Base-by-base conservation (phyloP, 306 rosid genomes). In the Cicer chorassanicum region DNA sequence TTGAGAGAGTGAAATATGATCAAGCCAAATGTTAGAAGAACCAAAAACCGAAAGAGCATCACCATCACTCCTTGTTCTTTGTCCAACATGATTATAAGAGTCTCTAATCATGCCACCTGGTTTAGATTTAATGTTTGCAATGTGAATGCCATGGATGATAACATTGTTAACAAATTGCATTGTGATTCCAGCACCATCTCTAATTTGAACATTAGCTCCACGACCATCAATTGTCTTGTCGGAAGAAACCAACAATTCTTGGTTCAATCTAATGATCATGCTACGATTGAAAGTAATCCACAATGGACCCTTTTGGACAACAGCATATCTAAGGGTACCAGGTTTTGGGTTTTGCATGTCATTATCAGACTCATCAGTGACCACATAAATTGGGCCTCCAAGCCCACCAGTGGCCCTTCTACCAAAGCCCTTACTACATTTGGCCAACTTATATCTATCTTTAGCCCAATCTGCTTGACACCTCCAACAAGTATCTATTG, bases 181-280 rank as follows among this genome's bases (percentile, higher is more conserved):
- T 1, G 82, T 78, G 34, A 78, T 29, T 48, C 82, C 82, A 39
- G 39, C 82, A 4, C 82, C 82, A 15, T 40, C 65, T 8, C 0
- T 59, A 7, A 78, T n/a, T 5, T 38, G 76, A 0, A 78, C 76
- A 6, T 69, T 60, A 16, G 76, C 76, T 0, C 82, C 82, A 0
- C 82, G 76, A 7, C 76, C 82, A 14, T 78, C 82, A 44, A 78
- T 78, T 8, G 82, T 78, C 38, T 78, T 78, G 71, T 78, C 55
- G 0, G 82, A 78, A 11, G 82, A 39, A 60, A 78, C 50, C 46
- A 78, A 0, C 7, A 78, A 5, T 50, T 78, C 82, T 5, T 78
- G 70, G 14, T n/a, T 19, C 71, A 78, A 24, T 4, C 3, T n/a
- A 10, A 78, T 60, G 8, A 69, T 0, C 82, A 78, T 78, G 29